These are phyloP conservation scores for Paulownia fortunei DNA, from an alignment of 257 asterid genomes.

Conservation along the genomic window DNA sequence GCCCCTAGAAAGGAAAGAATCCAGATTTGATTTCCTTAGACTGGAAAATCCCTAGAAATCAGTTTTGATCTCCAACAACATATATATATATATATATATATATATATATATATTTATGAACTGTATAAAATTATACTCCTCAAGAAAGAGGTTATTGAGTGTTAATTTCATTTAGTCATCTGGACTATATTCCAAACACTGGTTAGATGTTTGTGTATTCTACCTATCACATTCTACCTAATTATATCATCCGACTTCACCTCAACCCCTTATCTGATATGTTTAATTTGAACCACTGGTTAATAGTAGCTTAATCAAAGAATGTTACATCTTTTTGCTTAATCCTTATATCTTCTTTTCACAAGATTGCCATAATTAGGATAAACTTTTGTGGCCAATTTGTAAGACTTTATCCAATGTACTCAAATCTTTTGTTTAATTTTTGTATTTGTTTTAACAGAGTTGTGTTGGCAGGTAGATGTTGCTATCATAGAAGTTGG, in stretches of 20 bases:
- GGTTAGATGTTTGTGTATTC: neutral
- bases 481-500: conserved; percentile 97
- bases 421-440: neutral
- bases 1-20: too few relatives aligned
- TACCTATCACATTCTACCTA: too few relatives aligned
- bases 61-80: too few relatives aligned
- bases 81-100: too few relatives aligned
- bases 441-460: neutral
- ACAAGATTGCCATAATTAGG: too few relatives aligned
- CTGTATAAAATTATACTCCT: neutral
- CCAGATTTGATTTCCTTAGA: too few relatives aligned
- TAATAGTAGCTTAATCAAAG: too few relatives aligned
- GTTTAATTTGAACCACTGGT: too few relatives aligned
- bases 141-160: neutral
- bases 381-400: neutral
- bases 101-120: too few relatives aligned
- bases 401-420: neutral
- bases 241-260: neutral
- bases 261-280: neutral
- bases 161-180: neutral
- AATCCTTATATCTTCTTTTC: neutral
- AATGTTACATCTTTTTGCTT: neutral
- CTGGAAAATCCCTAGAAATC: too few relatives aligned
- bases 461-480: conserved; percentile 70
- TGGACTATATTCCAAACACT: neutral